Percentiles rank a stretch among this genome's conserved stretches.
Evolutionary conservation across 345 rosid genomes (phyloP).

Genomic region (Ceriops tagal): DNA sequence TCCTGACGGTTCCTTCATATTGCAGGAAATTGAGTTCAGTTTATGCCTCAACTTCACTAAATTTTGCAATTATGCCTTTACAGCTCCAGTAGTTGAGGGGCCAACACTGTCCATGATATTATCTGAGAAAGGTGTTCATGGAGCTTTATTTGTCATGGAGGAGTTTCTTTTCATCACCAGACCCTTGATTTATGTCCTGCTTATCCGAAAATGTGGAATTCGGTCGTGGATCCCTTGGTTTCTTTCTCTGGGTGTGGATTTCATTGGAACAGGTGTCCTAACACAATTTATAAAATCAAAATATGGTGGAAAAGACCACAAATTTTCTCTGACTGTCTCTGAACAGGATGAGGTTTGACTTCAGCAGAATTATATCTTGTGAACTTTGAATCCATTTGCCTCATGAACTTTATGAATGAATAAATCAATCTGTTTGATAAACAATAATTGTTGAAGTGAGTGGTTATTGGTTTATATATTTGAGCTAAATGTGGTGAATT

Average conservation of each 20-base stretch:
- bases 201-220: conserved; percentile 69
- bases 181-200: conserved; percentile 87
- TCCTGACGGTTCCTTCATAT: conserved; percentile 7
- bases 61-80: conserved; percentile 10
- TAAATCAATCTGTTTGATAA: not conserved
- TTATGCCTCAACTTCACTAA: conserved; percentile 10
- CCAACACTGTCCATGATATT: conserved; percentile 48
- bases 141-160: conserved; percentile 59
- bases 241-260: conserved; percentile 68
- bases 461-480: conserved; percentile 1
- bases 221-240: conserved; percentile 95
- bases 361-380: not conserved
- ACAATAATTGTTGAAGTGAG: not conserved
- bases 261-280: conserved; percentile 52
- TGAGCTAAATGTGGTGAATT: conserved; percentile 8
- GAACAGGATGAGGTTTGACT: conserved; percentile 77
- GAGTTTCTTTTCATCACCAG: conserved; percentile 74
- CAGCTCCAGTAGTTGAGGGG: conserved; percentile 43
- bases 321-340: conserved; percentile 40
- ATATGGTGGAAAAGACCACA: conserved; percentile 36
- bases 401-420: conserved; percentile 1
- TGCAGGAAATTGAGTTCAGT: not conserved
- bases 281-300: conserved; percentile 36
- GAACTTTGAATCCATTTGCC: not conserved
- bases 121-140: conserved; percentile 63